Evolutionary conservation across 164 flowering plant genomes (phyloP), one percentile per base, ranked within the genome.

Genomic region (Protea cynaroides): DNA sequence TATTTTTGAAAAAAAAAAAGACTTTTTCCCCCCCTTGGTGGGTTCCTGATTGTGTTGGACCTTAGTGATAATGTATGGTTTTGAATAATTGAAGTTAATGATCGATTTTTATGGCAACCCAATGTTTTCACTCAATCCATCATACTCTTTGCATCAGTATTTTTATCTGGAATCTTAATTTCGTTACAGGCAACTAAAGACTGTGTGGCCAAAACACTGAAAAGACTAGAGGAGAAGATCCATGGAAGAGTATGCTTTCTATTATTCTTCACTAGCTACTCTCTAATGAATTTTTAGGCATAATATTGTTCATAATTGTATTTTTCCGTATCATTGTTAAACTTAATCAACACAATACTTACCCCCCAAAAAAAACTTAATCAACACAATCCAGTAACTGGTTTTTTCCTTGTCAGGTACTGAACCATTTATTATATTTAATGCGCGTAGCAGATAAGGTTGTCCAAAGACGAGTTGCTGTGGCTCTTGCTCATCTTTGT

Each of bases 401-500:
- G 24, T 51, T 64, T 70, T 56, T 67, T 22, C 13, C 51, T 22
- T 17, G 67, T 61, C 65, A 88, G 99, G 94, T 88, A 49, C 76
- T 95, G 75, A 82, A 72, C 68, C 96, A 92, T 75, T 74, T 95
- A 74, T 66, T 95, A 54, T 87, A 90, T 60, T 63, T 95, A 71
- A 85, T 95, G 91, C 94, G 92, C 25, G 69, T 84, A 37, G 75
- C 83, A 3, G 97, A 95, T 40, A 87, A 83, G 79, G 59, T 59
- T 70, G 75, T 84, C 58, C 96, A 88, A 73, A 82, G 87, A 72
- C 86, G 96, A 65, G 92, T 92, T 69, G 90, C 99, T 64, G 73
- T 95, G 72, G 89, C 99, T 71, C 94, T 95, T 77, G 97, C 99
- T 18, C 99, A 89, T 78, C 96, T 95, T 73, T 88, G 97, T 76